Evolutionary conservation across 2,329 filamentous ascomycete genomes (phyloP).

Genomic region (Thelonectria discophora): DNA sequence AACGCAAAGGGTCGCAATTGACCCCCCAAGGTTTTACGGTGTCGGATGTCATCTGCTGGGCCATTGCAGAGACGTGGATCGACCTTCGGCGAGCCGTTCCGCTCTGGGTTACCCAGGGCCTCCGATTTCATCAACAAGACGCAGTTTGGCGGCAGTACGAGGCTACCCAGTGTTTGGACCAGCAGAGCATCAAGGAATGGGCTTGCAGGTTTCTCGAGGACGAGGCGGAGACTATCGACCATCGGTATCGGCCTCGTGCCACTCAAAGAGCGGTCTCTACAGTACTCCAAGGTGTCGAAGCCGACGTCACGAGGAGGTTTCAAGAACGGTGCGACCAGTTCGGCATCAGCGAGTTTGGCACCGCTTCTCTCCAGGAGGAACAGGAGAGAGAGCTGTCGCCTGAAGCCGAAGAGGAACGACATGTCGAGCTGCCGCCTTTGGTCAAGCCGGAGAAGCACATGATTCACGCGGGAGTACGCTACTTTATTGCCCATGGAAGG

Average conservation of each 20-base stretch:
- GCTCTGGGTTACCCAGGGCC: conserved; percentile 69
- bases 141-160: conserved; percentile 43
- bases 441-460: conserved; percentile 4
- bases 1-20: neutral
- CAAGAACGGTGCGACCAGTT: conserved; percentile 17
- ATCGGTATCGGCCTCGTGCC: conserved; percentile 58
- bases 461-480: conserved; percentile 53
- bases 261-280: neutral
- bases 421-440: neutral
- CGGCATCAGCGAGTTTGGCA: conserved; percentile 15
- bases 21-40: conserved; percentile 50
- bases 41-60: conserved; percentile 66
- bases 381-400: neutral
- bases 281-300: neutral
- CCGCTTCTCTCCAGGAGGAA: conserved; percentile 60
- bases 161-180: neutral
- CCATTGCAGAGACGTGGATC: conserved; percentile 50
- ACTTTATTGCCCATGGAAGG: conserved; percentile 45
- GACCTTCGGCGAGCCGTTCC: conserved; percentile 27
- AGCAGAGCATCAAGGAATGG: conserved; percentile 17
- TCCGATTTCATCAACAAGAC: conserved; percentile 57
- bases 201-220: conserved; percentile 61
- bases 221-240: conserved; percentile 61
- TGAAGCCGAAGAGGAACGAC: neutral
- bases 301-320: neutral